phyloP scores from a whole-genome alignment of 2,329 filamentous ascomycete genomes.

The Colletotrichum acutatum region DNA sequence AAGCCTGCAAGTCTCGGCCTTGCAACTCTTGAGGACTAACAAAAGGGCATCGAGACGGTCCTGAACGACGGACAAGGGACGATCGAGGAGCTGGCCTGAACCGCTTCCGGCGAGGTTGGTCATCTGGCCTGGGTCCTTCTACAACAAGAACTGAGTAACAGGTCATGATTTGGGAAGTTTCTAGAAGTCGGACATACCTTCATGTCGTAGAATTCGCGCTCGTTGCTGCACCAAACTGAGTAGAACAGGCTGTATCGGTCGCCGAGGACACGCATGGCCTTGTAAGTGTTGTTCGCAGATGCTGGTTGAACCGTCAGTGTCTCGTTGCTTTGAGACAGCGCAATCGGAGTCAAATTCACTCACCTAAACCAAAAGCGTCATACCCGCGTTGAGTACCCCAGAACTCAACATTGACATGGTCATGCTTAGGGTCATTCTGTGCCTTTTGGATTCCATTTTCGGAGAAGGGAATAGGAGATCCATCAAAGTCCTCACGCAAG shows the following conservation, averaged over 20 bases:
- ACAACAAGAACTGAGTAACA: not conserved
- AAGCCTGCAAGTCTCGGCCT: constrained; percentile 60
- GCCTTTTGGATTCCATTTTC: constrained; percentile 38
- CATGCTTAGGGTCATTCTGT: constrained; percentile 47
- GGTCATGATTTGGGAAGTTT: not conserved
- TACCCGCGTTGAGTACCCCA: constrained; percentile 54
- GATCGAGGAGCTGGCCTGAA: constrained; percentile 42
- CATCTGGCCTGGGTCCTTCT: constrained; percentile 65
- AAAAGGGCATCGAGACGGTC: constrained; percentile 67
- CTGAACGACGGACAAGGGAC: constrained; percentile 52
- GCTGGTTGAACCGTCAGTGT: not conserved
- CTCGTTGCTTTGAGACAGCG: not conserved
- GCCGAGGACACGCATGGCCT: constrained; percentile 65
- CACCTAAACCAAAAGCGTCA: constrained; percentile 12
- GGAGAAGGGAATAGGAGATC: constrained; percentile 59
- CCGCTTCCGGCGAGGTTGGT: constrained; percentile 51
- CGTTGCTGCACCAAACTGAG: constrained; percentile 75
- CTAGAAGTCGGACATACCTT: constrained; percentile 49
- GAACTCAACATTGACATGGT: constrained; percentile 69
- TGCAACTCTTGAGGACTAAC: constrained; percentile 71
- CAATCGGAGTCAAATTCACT: not conserved
- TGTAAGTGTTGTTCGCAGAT: constrained; percentile 67
- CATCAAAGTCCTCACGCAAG: constrained; percentile 64
- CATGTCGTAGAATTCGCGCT: constrained; percentile 74
- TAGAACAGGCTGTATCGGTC: constrained; percentile 71